Conservation (phyloP, 345 rosid genomes). For the Salix exigua region DNA sequence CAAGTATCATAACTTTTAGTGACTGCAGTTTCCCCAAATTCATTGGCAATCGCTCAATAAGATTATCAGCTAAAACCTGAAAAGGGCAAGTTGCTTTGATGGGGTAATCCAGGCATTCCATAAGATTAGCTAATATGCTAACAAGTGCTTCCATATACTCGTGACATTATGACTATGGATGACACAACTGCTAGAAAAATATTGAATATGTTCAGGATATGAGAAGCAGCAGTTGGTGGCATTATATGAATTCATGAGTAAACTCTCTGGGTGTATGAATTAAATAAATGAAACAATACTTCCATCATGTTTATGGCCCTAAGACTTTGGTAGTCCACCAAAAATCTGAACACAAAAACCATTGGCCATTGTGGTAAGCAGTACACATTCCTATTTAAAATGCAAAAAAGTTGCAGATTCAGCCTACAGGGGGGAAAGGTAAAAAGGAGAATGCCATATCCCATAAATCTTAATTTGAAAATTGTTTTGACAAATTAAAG, state of each 20-base stretch:
- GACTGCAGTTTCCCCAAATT: conserved; percentile 88
- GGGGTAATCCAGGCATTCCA: neutral
- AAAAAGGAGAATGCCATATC: neutral
- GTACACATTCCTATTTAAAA: neutral
- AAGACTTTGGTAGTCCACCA: neutral
- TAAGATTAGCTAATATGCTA: neutral
- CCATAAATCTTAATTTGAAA: neutral
- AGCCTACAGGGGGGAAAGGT: neutral
- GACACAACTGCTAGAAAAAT: neutral
- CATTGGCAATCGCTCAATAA: conserved; percentile 62
- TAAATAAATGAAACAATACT: neutral
- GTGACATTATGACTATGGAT: neutral
- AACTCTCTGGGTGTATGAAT: neutral
- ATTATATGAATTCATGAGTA: neutral
- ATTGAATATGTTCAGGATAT: neutral
- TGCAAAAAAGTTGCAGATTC: neutral
- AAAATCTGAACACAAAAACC: neutral
- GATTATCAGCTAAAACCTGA: conserved; percentile 72
- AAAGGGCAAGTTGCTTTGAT: conserved; percentile 9
- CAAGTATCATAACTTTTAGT: conserved; percentile 77
- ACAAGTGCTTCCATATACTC: neutral
- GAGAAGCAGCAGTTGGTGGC: neutral
- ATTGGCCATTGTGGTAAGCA: neutral
- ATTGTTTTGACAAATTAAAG: neutral
- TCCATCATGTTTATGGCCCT: neutral